Evolutionary conservation across 768 basidiomycete species (phyloP).

Genomic region (Crassisporium funariophilum): DNA sequence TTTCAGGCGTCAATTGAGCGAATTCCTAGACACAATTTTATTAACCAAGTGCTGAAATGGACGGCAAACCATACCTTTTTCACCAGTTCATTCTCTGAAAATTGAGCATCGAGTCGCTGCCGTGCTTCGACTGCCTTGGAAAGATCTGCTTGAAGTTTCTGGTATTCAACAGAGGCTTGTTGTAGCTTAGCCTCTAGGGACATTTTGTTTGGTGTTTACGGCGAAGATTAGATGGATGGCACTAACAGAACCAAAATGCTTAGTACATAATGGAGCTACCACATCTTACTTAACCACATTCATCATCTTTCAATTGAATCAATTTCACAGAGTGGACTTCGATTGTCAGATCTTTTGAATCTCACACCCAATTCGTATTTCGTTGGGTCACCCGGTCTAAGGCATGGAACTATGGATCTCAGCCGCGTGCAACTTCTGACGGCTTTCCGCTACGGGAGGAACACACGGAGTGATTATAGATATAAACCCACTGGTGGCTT

Average conservation of each 20-base stretch:
- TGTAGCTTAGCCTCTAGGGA: slow-evolving; percentile 66
- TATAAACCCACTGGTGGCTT: background rate
- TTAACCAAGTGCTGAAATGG: background rate
- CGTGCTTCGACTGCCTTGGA: slow-evolving; percentile 74
- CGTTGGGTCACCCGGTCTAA: no score
- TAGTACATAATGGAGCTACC: no score
- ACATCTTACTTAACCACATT: no score
- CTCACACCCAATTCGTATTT: no score
- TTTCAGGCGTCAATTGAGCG: slow-evolving; percentile 65
- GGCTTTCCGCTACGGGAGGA: no score
- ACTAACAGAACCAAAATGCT: no score
- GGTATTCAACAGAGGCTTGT: slow-evolving; percentile 70
- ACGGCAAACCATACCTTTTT: slow-evolving; percentile 60
- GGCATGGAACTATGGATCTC: no score
- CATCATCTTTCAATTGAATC: no score
- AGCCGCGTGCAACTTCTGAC: no score
- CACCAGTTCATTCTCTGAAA: slow-evolving; percentile 90
- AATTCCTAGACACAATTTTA: slow-evolving; percentile 67
- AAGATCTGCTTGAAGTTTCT: slow-evolving; percentile 79
- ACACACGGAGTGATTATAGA: no score
- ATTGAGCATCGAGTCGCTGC: slow-evolving; percentile 87
- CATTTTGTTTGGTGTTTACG: slow-evolving; percentile 35
- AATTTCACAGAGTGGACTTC: no score
- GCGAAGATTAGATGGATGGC: slow-evolving; percentile 15
- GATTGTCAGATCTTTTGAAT: no score